Percentiles rank a stretch among this genome's conserved stretches.
These are phyloP conservation scores for Coprinopsis strossmayeri DNA, from an alignment of 768 basidiomycete species.

Conservation along the genomic window DNA sequence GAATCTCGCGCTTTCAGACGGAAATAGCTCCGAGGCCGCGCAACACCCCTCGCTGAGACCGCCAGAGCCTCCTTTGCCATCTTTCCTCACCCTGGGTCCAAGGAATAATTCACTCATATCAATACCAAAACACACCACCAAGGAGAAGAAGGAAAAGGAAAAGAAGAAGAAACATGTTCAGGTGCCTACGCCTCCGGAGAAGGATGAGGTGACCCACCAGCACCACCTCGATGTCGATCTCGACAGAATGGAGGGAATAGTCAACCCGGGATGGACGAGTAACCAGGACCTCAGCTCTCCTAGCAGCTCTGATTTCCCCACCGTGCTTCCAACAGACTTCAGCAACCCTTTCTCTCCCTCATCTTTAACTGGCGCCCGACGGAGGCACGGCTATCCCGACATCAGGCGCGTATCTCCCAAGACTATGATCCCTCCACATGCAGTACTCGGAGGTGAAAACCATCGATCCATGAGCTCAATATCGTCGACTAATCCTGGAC, in stretches of 20 bases:
- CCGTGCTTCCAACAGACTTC: slow-evolving; percentile 26
- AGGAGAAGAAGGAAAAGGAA: slow-evolving; percentile 15
- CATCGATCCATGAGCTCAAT: not conserved
- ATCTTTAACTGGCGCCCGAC: not conserved
- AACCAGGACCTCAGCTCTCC: slow-evolving; percentile 31
- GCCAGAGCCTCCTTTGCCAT: slow-evolving; percentile 25
- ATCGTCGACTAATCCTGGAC: slow-evolving; percentile 8
- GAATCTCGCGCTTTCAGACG: slow-evolving; percentile 21
- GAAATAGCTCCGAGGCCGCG: slow-evolving; percentile 23
- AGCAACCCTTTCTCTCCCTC: slow-evolving; percentile 31
- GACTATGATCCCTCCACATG: slow-evolving; percentile 4
- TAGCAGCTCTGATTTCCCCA: slow-evolving; percentile 35
- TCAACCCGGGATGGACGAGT: slow-evolving; percentile 35
- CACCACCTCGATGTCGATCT: slow-evolving; percentile 62
- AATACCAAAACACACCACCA: slow-evolving; percentile 20
- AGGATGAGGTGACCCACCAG: slow-evolving; percentile 23
- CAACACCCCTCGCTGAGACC: slow-evolving; percentile 33
- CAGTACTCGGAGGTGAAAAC: not conserved
- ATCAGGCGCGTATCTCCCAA: slow-evolving; percentile 10
- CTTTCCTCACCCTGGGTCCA: slow-evolving; percentile 16
- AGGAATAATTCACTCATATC: slow-evolving; percentile 4
- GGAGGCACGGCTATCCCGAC: not conserved
- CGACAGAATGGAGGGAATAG: slow-evolving; percentile 76
- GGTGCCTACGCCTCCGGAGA: slow-evolving; percentile 24
- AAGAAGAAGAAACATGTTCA: slow-evolving; percentile 25